Evolutionary conservation across 2,329 filamentous ascomycete genomes (phyloP).

Genomic region (Cyphellophora europaea): DNA sequence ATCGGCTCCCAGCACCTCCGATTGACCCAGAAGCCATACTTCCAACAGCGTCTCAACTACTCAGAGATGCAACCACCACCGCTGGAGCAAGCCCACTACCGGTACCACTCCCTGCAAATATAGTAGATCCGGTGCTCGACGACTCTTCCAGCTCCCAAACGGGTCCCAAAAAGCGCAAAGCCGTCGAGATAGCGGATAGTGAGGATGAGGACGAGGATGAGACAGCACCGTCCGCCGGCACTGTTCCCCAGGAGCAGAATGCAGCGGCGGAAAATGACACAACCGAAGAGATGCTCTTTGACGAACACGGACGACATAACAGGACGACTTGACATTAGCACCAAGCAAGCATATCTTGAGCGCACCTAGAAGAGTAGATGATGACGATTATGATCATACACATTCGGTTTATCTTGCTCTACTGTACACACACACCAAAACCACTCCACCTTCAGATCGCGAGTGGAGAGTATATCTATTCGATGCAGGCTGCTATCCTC

Average conservation of each 20-base stretch:
- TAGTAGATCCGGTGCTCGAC: background rate
- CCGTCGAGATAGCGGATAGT: slow-evolving; percentile 34
- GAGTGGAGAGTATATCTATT: no score
- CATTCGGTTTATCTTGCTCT: no score
- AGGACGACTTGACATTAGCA: no score
- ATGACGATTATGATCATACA: no score
- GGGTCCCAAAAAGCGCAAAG: slow-evolving; percentile 29
- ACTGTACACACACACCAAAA: no score
- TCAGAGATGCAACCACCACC: background rate
- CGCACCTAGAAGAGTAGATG: no score
- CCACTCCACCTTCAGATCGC: no score
- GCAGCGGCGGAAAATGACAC: background rate
- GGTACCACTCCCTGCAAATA: background rate
- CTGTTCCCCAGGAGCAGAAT: background rate
- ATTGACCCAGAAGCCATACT: slow-evolving; percentile 1
- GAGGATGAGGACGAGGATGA: slow-evolving; percentile 29
- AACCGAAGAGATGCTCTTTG: slow-evolving; percentile 1
- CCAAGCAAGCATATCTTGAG: no score
- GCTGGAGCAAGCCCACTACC: background rate
- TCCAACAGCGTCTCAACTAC: background rate
- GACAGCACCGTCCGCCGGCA: background rate
- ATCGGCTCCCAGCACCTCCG: no score
- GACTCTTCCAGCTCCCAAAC: background rate
- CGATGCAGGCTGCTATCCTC: no score
- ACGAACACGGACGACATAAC: no score